Base-by-base conservation (phyloP, 106 monocot species). In the Narthecium ossifragum region DNA sequence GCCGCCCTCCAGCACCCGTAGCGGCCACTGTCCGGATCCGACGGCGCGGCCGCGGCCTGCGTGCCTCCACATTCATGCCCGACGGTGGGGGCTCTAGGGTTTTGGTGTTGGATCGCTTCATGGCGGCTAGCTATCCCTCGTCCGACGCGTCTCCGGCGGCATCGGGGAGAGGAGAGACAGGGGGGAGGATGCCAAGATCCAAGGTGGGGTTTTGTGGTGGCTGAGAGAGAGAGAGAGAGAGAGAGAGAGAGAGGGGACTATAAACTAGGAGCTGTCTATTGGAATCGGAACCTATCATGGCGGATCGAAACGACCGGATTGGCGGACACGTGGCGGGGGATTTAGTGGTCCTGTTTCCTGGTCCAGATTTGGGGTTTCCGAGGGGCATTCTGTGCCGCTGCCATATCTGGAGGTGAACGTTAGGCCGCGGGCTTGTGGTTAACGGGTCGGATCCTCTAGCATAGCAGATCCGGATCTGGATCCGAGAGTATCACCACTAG, bases 1-100 rank as follows among this genome's bases (percentile, higher is more conserved):
- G 63, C 51, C 62, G 45, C 31, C 78, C 64, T 5, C 63, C 57
- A 17, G 21, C 54, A n/a, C 8, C 23, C 21, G 8, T n/a, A 2
- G 9, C 6, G 24, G 12, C 15, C 34, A 12, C 46, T 24, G 18
- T 20, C 13, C 67, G 50, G 14, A 61, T 38, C 28, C 59, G 53
- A 55, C 41, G 50, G 60, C 30, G 46, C 61, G 10, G 62, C 26
- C 8, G 33, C 38, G 14, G 28, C 59, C 31, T 29, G 14, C 30
- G 3, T 1, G 18, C 25, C 8, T 28, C 20, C 51, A 31, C 55
- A 34, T 12, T 32, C 24, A 9, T 1, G 54, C 26, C 9, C 8
- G 31, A 11, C 8, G 61, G 25, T 14, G 25, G 11, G 8, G 7
- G 45, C 18, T 3, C 46, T 45, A 47, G 46, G 61, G 61, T 29